phyloP scores from a whole-genome alignment of 2,329 filamentous ascomycete species.

The Cladophialophora exuberans region DNA sequence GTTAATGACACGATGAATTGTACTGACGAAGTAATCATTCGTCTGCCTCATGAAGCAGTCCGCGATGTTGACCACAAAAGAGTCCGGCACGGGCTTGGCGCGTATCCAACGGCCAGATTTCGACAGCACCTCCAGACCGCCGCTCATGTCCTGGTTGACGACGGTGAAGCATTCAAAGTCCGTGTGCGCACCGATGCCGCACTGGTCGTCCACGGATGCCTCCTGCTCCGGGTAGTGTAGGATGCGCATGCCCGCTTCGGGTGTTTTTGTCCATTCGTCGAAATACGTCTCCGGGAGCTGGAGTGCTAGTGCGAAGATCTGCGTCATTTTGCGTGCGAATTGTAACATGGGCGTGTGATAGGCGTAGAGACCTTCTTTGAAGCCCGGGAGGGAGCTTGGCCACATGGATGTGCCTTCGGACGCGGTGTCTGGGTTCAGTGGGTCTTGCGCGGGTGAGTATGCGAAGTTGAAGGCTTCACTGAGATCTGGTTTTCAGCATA shows the following conservation, averaged over 20 bases:
- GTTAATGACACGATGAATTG: slow-evolving; percentile 46
- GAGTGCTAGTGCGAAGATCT: slow-evolving; percentile 47
- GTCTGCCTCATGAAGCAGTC: slow-evolving; percentile 49
- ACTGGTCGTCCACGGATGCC: slow-evolving; percentile 37
- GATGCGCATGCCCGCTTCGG: slow-evolving; percentile 41
- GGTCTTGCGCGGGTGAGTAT: slow-evolving; percentile 17
- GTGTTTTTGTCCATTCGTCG: slow-evolving; percentile 40
- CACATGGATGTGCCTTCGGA: slow-evolving; percentile 14
- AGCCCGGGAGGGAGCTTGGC: slow-evolving; percentile 31
- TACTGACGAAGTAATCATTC: slow-evolving; percentile 47
- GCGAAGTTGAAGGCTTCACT: slow-evolving; percentile 27
- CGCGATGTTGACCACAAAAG: slow-evolving; percentile 53
- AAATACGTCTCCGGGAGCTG: slow-evolving; percentile 47
- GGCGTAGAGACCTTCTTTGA: slow-evolving; percentile 19
- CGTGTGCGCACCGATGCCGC: slow-evolving; percentile 52
- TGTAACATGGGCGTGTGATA: slow-evolving; percentile 23
- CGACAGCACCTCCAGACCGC: slow-evolving; percentile 51
- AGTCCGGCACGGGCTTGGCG: slow-evolving; percentile 45
- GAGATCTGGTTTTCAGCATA: slow-evolving; percentile 16
- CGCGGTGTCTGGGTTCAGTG: slow-evolving; percentile 5
- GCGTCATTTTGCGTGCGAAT: slow-evolving; percentile 40
- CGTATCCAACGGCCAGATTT: slow-evolving; percentile 50
- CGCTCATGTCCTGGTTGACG: slow-evolving; percentile 48
- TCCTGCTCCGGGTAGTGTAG: slow-evolving; percentile 50
- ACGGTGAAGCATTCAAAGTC: slow-evolving; percentile 56